Conservation (phyloP, 768 basidiomycete genomes). For the Cubamyces sp. region DNA sequence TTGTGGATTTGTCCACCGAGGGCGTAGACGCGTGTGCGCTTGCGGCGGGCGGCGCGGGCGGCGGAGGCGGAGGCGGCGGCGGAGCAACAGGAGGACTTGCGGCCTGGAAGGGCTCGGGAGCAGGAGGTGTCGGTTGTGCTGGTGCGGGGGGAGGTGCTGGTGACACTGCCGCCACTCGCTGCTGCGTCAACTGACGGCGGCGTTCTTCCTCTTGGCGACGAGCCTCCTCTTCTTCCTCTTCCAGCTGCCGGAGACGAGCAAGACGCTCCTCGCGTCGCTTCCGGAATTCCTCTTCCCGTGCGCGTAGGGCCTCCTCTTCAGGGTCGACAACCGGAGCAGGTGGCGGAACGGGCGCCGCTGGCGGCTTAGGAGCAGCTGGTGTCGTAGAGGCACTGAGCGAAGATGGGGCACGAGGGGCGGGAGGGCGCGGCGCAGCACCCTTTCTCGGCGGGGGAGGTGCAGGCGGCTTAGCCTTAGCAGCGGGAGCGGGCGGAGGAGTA, state of each 20-base stretch:
- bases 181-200: slow-evolving; percentile 30
- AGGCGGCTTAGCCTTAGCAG: slow-evolving; percentile 37
- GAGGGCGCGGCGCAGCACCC: slow-evolving; percentile 39
- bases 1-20: slow-evolving; percentile 56
- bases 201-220: slow-evolving; percentile 49
- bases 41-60: slow-evolving; percentile 37
- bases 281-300: slow-evolving; percentile 69
- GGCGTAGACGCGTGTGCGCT: slow-evolving; percentile 33
- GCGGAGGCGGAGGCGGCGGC: slow-evolving; percentile 44
- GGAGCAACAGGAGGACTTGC: slow-evolving; percentile 37
- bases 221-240: slow-evolving; percentile 66
- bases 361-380: slow-evolving; percentile 41
- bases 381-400: slow-evolving; percentile 33
- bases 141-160: slow-evolving; percentile 54
- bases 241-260: slow-evolving; percentile 69
- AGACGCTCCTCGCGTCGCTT: slow-evolving; percentile 72
- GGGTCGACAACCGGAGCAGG: slow-evolving; percentile 62
- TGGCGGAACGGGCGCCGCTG: slow-evolving; percentile 43
- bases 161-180: slow-evolving; percentile 31
- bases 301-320: slow-evolving; percentile 73
- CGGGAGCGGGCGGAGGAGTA: slow-evolving; percentile 41
- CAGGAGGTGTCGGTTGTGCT: slow-evolving; percentile 40
- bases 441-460: slow-evolving; percentile 46
- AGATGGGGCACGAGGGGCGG: slow-evolving; percentile 34
- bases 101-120: slow-evolving; percentile 28